Conservation (phyloP, 176 grass and related monocot genomes). For the Raddia distichophylla region DNA sequence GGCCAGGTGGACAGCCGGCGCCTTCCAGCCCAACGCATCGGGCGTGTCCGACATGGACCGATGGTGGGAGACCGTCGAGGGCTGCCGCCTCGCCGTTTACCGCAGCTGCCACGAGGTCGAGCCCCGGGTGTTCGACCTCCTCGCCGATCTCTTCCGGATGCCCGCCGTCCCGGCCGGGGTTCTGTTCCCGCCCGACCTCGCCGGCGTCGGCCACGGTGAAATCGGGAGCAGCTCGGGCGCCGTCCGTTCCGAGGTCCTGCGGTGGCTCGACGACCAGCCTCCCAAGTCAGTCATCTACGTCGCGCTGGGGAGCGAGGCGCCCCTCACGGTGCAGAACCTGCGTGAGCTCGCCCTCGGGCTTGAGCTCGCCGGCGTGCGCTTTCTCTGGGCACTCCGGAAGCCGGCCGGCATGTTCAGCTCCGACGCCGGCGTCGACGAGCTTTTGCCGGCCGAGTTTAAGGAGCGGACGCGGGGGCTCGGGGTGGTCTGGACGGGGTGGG, state of each 20-base stretch:
- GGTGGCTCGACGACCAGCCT: slow-evolving; percentile 48
- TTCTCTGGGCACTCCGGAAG: slow-evolving; percentile 57
- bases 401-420: neutral
- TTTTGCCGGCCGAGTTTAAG: slow-evolving; percentile 46
- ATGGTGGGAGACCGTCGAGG: neutral
- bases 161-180: slow-evolving; percentile 47
- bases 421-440: neutral
- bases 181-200: neutral
- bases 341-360: slow-evolving; percentile 61
- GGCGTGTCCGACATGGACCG: slow-evolving; percentile 25
- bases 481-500: slow-evolving; percentile 37
- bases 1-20: neutral
- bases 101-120: slow-evolving; percentile 50
- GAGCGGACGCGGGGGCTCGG: slow-evolving; percentile 25
- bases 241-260: slow-evolving; percentile 7
- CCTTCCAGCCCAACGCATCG: neutral
- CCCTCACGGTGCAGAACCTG: slow-evolving; percentile 29
- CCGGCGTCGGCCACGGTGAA: neutral
- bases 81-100: slow-evolving; percentile 28
- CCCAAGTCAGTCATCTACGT: slow-evolving; percentile 56
- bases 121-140: slow-evolving; percentile 5
- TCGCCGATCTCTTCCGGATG: slow-evolving; percentile 28
- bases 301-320: slow-evolving; percentile 62
- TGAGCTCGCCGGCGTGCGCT: slow-evolving; percentile 51
- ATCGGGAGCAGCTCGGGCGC: no score